Base-by-base conservation (phyloP, 768 basidiomycete genomes). In the Termitomyces sp. region DNA sequence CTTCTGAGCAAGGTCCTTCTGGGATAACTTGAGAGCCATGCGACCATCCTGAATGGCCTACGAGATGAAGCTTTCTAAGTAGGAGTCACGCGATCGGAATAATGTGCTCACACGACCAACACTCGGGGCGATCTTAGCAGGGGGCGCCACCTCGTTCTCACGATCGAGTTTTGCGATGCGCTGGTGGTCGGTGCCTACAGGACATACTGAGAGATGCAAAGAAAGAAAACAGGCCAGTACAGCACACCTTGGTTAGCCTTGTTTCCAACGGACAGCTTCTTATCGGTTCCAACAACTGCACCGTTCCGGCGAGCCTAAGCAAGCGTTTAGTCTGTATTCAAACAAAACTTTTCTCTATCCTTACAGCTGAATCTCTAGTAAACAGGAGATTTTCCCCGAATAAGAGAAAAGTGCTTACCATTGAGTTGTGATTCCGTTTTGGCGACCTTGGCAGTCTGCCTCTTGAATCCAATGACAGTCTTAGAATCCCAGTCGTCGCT, bases 91-190 rank as follows among this genome's bases (percentile, higher is more conserved):
- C 37, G 17, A 44, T 29, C 0, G 1, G 32, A 12, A 34, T 61
- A 49, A 37, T 21, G 46, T 48, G 71, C 81, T 42, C 67, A 89
- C 90, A 71, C 85, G 86, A 61, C 90, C 90, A 59, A 90, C 90
- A 23, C 77, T 78, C 9, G 85, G 78, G 2, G 79, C 69, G 62
- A 98, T 75, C 74, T 93, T 96, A 53, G 89, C 63, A 46, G 95
- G 95, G 7, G 95, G 94, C 9, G 94, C 92, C 23, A 96, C 94
- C 67, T 96, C 95, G 70, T 98, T 95, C 65, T 97, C 93, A 43
- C 92, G 85, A 72, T 95, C 95, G 42, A 98, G 86, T 68, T 95
- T 95, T 25, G 90, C 94, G 68, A 95, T 95, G 55, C 84, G 85
- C 68, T 94, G 92, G 75, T 96, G 93, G 74, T 98, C 95, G 61